These are phyloP conservation scores for Alternaria postmessia DNA, from an alignment of 2,329 filamentous ascomycete species.

Conservation along the genomic window DNA sequence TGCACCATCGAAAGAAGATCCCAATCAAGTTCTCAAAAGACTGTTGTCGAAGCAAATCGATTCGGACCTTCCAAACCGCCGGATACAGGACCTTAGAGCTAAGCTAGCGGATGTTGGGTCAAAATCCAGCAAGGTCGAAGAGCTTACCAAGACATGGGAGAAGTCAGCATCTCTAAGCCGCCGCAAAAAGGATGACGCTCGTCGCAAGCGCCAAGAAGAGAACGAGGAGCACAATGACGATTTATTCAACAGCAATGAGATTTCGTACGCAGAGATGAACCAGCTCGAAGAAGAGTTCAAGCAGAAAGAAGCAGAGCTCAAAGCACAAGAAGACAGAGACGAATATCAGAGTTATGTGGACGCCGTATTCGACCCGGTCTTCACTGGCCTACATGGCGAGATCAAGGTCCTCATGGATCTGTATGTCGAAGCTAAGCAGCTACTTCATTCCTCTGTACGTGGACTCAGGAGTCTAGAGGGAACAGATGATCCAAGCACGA, in stretches of 20 bases:
- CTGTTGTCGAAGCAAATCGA: slow-evolving; percentile 32
- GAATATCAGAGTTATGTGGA: slow-evolving; percentile 62
- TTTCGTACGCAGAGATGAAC: slow-evolving; percentile 66
- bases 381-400: slow-evolving; percentile 58
- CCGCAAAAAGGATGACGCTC: slow-evolving; percentile 57
- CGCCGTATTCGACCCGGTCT: slow-evolving; percentile 61
- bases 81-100: slow-evolving; percentile 33
- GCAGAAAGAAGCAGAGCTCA: slow-evolving; percentile 59
- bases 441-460: slow-evolving; percentile 35
- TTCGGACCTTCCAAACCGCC: slow-evolving; percentile 19
- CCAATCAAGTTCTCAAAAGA: slow-evolving; percentile 26
- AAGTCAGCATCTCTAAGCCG: slow-evolving; percentile 54
- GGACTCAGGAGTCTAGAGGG: slow-evolving; percentile 32
- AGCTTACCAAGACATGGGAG: slow-evolving; percentile 55
- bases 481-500: slow-evolving; percentile 26
- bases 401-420: slow-evolving; percentile 58
- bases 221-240: slow-evolving; percentile 62
- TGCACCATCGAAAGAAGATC: slow-evolving; percentile 21
- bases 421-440: slow-evolving; percentile 50
- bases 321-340: slow-evolving; percentile 61
- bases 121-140: slow-evolving; percentile 29
- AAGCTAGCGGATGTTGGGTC: slow-evolving; percentile 24
- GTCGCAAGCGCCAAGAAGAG: slow-evolving; percentile 60
- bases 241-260: slow-evolving; percentile 64
- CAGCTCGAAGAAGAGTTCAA: slow-evolving; percentile 64